Conservation (phyloP, 495 filamentous ascomycete genomes). For the Parathielavia appendiculata region DNA sequence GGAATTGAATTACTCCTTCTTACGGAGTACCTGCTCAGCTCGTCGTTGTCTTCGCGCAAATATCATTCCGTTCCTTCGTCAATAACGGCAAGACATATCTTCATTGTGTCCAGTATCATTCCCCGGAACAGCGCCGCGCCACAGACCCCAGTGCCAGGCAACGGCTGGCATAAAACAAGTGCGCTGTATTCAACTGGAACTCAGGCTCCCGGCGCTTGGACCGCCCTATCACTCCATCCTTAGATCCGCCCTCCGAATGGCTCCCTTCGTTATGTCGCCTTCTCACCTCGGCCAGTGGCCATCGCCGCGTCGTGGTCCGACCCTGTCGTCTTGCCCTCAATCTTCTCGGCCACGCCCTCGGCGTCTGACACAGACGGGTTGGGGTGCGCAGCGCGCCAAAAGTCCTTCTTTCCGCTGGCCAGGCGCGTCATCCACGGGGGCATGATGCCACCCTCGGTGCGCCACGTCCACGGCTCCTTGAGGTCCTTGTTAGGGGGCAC, state of each 20-base stretch:
- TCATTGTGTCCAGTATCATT: no score
- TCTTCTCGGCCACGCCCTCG: slow-evolving; percentile 20
- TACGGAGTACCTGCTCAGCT: no score
- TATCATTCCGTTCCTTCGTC: no score
- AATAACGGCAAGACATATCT: no score
- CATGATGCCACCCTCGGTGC: slow-evolving; percentile 59
- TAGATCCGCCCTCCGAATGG: neutral
- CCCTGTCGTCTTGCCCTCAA: slow-evolving; percentile 10
- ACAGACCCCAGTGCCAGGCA: no score
- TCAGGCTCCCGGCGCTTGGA: no score
- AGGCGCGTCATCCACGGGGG: slow-evolving; percentile 63
- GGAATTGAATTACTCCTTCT: no score
- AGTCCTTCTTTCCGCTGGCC: slow-evolving; percentile 53
- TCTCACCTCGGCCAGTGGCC: slow-evolving; percentile 5
- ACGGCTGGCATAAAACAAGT: no score
- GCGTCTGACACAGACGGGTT: slow-evolving; percentile 13
- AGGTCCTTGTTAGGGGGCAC: slow-evolving; percentile 65
- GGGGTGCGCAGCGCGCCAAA: slow-evolving; percentile 21
- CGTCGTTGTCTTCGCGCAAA: neutral
- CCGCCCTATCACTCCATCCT: neutral
- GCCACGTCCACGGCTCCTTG: slow-evolving; percentile 70
- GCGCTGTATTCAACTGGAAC: no score
- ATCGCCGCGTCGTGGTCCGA: slow-evolving; percentile 11
- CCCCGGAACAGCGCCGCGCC: no score
- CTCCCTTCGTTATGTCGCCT: neutral